These are phyloP conservation scores for Chondrostereum purpureum DNA, from an alignment of 1,284 basidiomycete genomes.

Conservation along the genomic window DNA sequence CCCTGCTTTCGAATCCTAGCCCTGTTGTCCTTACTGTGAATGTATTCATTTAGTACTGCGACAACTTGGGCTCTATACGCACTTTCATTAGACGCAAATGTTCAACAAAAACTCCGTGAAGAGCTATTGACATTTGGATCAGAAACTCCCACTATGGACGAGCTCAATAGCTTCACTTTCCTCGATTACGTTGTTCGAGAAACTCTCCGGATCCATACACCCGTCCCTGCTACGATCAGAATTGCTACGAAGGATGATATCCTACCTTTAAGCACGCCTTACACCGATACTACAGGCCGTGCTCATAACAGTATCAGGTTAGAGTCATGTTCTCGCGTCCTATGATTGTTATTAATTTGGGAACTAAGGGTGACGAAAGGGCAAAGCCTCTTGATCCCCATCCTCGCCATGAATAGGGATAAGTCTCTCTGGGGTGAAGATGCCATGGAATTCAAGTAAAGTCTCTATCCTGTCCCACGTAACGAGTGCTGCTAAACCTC, in stretches of 20 bases:
- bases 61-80: conserved; percentile 60
- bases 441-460: conserved; percentile 33
- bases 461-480: neutral
- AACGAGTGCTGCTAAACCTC: neutral
- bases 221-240: conserved; percentile 51
- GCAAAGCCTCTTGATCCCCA: conserved; percentile 30
- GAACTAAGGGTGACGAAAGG: conserved; percentile 36
- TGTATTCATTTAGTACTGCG: conserved; percentile 31
- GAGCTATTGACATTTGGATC: conserved; percentile 50
- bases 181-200: conserved; percentile 67
- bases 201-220: conserved; percentile 57
- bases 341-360: conserved; percentile 1
- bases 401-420: conserved; percentile 31
- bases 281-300: conserved; percentile 34
- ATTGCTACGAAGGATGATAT: conserved; percentile 46
- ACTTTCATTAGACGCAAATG: conserved; percentile 44
- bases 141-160: conserved; percentile 55
- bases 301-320: conserved; percentile 28
- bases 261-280: conserved; percentile 45
- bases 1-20: neutral
- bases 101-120: conserved; percentile 62
- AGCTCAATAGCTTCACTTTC: conserved; percentile 51
- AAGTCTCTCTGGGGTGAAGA: conserved; percentile 41
- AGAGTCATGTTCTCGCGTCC: conserved; percentile 7
- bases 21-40: neutral